phyloP scores from a whole-genome alignment of 768 basidiomycete species.

The Stropharia rugosoannulata region DNA sequence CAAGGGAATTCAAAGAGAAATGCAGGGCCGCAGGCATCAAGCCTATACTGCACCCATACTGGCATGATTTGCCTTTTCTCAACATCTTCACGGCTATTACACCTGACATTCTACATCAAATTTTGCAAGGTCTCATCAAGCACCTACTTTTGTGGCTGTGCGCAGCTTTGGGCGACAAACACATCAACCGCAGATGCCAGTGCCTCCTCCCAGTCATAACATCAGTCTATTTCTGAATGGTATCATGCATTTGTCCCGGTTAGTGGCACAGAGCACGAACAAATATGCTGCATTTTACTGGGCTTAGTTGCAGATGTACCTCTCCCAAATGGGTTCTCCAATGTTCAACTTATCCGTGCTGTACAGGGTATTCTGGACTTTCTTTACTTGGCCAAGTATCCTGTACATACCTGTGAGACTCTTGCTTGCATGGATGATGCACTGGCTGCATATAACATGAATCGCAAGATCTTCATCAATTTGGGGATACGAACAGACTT shows the following conservation, averaged over 20 bases:
- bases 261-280: background rate
- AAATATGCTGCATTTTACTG: no score
- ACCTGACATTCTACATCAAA: no score
- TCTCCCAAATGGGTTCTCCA: no score
- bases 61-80: no score
- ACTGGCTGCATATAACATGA: background rate
- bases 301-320: no score
- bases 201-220: background rate
- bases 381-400: background rate
- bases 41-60: no score
- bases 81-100: no score
- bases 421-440: background rate
- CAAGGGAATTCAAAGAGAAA: no score
- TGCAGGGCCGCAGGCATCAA: no score
- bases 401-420: background rate
- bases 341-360: no score
- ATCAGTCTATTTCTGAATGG: background rate
- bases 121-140: no score
- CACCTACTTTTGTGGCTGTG: background rate
- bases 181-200: background rate
- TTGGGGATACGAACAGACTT: background rate
- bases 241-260: background rate
- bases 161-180: background rate
- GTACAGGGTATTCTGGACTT: no score
- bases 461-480: background rate